Evolutionary conservation across 192 early-diverging fungal species (phyloP), one percentile per base, ranked within the genome.

Genomic region (Coemansia sp.): DNA sequence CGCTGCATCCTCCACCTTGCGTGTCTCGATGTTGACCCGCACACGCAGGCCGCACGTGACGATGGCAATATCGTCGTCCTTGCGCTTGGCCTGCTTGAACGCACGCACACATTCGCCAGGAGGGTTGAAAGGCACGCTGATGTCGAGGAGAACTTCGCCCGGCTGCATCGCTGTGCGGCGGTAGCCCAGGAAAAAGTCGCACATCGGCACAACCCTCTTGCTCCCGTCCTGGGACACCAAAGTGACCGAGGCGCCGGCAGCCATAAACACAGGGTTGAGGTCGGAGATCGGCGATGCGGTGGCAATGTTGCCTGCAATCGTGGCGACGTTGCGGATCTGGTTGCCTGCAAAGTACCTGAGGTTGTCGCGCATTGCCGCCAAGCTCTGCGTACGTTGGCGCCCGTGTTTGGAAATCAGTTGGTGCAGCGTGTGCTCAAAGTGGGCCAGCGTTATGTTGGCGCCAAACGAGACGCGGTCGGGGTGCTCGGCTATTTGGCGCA

Each of bases 231-330:
- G 25, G 6, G 51, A 51, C 65, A 70, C 61, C 40, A 74, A 57
- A 13, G 66, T 86, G 40, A 91, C 76, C 0, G 65, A 63, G 2
- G 87, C 84, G 43, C 78, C 85, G 33, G 87, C 74, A 12, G 92
- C 88, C 16, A 95, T 75, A 55, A 92, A 88, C 31, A 93, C 89
- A 2, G 93, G 93, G 74, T 94, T 95, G 58, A 95, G 79, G 68
- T 94, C 92, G 13, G 91, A 93, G 60, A 93, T 94, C 9, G 93
- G 92, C 53, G 89, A 91, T n/a, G 93, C 93, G 7, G 93, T 94
- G 20, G 84, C 87, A 52, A 94, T 89, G 75, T 94, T 95, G 31
- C 94, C 94, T 25, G 88, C 94, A 57, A 94, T 81, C 8, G 88
- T 87, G 4, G 94, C 91, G 3, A 93, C 91, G 70, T 93, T 94